These are phyloP conservation scores for Neovahlkampfia damariscottae DNA, from an alignment of 78 protist genomes.

Conservation along the genomic window DNA sequence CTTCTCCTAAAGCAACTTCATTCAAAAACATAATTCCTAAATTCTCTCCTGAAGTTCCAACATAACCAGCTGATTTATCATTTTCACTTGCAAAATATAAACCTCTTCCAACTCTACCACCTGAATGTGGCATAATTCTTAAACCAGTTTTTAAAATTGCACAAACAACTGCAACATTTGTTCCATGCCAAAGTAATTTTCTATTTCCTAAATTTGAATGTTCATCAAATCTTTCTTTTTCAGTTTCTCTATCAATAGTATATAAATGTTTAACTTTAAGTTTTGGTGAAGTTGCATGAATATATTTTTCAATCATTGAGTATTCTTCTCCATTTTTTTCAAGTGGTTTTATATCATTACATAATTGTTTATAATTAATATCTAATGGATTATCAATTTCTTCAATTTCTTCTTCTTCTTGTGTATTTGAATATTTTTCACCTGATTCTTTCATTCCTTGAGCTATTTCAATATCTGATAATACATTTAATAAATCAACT, in stretches of 20 bases:
- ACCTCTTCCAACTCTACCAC: slow-evolving; percentile 41
- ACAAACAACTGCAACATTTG: slow-evolving; percentile 44
- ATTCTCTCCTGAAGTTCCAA: background rate
- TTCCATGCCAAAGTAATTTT: slow-evolving; percentile 31
- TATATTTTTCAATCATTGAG: background rate
- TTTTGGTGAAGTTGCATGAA: background rate
- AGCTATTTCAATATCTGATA: slow-evolving; percentile 14
- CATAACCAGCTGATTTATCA: slow-evolving; percentile 23
- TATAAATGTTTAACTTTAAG: background rate
- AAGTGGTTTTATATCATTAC: background rate
- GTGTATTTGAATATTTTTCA: background rate
- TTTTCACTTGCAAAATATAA: slow-evolving; percentile 17
- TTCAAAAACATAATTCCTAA: slow-evolving; percentile 23
- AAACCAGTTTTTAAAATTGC: slow-evolving; percentile 26
- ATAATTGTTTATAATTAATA: background rate
- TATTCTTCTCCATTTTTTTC: background rate
- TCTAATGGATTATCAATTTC: background rate
- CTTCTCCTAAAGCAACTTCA: slow-evolving; percentile 35
- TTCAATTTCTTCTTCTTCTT: too few species aligned
- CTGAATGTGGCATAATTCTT: slow-evolving; percentile 43
- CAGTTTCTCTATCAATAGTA: background rate
- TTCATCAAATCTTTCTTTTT: background rate
- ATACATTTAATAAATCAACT: slow-evolving; percentile 11
- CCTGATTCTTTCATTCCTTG: slow-evolving; percentile 1
- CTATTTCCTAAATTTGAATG: background rate